Percentiles rank a stretch among this genome's conserved stretches.
phyloP scores from a whole-genome alignment of 2,329 filamentous ascomycete genomes.

The Coniochaeta ligniaria region DNA sequence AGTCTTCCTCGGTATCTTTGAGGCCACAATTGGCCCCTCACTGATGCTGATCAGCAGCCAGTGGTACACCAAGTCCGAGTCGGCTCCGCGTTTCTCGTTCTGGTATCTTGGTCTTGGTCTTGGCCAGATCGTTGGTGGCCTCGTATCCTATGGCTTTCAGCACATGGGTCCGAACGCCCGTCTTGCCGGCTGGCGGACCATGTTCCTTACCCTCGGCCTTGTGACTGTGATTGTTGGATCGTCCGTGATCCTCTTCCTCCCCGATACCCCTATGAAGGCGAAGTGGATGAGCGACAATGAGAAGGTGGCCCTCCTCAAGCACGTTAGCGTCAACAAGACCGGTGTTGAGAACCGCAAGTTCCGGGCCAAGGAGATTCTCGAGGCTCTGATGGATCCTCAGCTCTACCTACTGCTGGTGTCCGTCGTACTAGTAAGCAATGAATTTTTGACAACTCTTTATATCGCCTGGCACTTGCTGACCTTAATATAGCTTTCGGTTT shows the following conservation, averaged over 20 bases:
- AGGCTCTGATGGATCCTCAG: constrained; percentile 44
- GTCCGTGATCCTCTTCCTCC: constrained; percentile 33
- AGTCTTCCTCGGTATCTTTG: constrained; percentile 54
- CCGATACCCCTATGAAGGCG: constrained; percentile 41
- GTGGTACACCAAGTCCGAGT: constrained; percentile 51
- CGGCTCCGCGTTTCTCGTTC: constrained; percentile 50
- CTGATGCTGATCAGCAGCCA: constrained; percentile 54
- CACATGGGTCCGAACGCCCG: constrained; percentile 25
- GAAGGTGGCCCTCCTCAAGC: constrained; percentile 39
- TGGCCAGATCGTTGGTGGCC: constrained; percentile 43
- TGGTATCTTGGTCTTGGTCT: constrained; percentile 56
- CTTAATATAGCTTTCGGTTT: constrained; percentile 33
- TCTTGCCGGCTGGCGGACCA: constrained; percentile 37
- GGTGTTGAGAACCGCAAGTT: constrained; percentile 48
- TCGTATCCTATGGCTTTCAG: constrained; percentile 47
- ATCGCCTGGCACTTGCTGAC: background rate
- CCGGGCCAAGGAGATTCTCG: constrained; percentile 42
- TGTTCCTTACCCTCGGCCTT: constrained; percentile 42
- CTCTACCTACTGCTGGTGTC: constrained; percentile 41
- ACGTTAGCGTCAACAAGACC: constrained; percentile 50
- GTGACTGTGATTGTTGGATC: constrained; percentile 35
- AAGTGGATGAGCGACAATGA: constrained; percentile 30
- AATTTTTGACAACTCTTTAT: background rate
- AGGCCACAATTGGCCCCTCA: constrained; percentile 51
- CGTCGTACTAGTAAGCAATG: constrained; percentile 36